Evolutionary conservation across 768 basidiomycete species (phyloP).

Genomic region (Flagelloscypha sp.): DNA sequence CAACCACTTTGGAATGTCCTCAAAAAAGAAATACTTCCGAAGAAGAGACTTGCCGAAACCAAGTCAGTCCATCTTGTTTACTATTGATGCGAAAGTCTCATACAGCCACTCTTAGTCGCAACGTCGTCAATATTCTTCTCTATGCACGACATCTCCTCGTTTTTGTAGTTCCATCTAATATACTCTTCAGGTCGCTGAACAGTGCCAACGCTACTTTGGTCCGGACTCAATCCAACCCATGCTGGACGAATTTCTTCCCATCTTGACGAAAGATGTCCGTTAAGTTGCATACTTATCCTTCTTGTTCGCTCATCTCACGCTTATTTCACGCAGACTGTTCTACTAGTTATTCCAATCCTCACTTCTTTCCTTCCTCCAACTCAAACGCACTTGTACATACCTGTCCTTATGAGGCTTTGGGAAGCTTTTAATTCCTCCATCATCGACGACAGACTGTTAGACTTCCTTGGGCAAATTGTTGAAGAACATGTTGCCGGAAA

Average conservation of each 20-base stretch:
- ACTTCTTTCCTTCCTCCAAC: slow-evolving; percentile 71
- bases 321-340: slow-evolving; percentile 38
- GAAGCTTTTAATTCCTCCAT: slow-evolving; percentile 69
- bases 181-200: slow-evolving; percentile 67
- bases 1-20: slow-evolving; percentile 66
- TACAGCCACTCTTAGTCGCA: slow-evolving; percentile 33
- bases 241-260: slow-evolving; percentile 63
- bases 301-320: slow-evolving; percentile 3
- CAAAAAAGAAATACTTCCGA: slow-evolving; percentile 69
- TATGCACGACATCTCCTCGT: slow-evolving; percentile 29
- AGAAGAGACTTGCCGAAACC: slow-evolving; percentile 49
- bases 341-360: slow-evolving; percentile 68
- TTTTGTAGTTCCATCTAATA: slow-evolving; percentile 65
- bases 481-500: slow-evolving; percentile 63
- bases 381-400: slow-evolving; percentile 59
- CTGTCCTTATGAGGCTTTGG: slow-evolving; percentile 67
- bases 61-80: slow-evolving; percentile 33
- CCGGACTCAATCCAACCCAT: slow-evolving; percentile 58
- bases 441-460: slow-evolving; percentile 68
- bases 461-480: slow-evolving; percentile 59
- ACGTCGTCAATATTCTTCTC: slow-evolving; percentile 62
- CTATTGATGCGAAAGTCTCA: slow-evolving; percentile 1
- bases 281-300: background rate
- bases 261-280: slow-evolving; percentile 63
- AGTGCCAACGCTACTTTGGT: slow-evolving; percentile 63